phyloP scores from a whole-genome alignment of 257 asterid species.

The Petunia secreta region DNA sequence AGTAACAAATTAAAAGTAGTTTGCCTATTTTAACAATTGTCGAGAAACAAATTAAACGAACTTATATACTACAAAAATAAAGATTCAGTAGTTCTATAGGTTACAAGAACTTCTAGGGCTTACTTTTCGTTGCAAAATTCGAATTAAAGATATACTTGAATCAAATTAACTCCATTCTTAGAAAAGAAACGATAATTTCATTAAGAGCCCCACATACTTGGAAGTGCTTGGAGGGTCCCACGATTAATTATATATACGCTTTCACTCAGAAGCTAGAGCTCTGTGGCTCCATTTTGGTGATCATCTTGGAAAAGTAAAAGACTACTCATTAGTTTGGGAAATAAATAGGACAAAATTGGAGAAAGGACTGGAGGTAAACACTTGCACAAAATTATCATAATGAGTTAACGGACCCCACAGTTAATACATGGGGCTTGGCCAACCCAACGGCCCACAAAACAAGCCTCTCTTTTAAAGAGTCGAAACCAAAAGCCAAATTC shows the following conservation, averaged over 20 bases:
- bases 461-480: not conserved
- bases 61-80: not conserved
- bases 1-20: not conserved
- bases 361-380: not conserved
- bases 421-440: not conserved
- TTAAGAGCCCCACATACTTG: not conserved
- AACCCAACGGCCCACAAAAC: conserved; percentile 31
- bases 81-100: not conserved
- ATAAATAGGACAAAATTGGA: conserved; percentile 18
- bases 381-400: not conserved
- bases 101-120: too few relatives aligned
- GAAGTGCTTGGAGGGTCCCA: not conserved
- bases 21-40: too few relatives aligned
- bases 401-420: conserved; percentile 17
- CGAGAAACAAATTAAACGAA: not conserved
- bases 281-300: conserved; percentile 14
- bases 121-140: not conserved
- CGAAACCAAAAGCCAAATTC: too few relatives aligned
- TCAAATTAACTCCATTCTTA: not conserved
- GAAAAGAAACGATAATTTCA: not conserved
- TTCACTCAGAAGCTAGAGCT: conserved; percentile 1
- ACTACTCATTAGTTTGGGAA: not conserved
- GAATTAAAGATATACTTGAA: not conserved
- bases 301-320: not conserved
- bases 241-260: conserved; percentile 1